A percentile compares a stretch with the other conserved stretches of the same genome.
phyloP scores from a whole-genome alignment of 306 rosid genomes.

The Glycyrrhiza uralensis region DNA sequence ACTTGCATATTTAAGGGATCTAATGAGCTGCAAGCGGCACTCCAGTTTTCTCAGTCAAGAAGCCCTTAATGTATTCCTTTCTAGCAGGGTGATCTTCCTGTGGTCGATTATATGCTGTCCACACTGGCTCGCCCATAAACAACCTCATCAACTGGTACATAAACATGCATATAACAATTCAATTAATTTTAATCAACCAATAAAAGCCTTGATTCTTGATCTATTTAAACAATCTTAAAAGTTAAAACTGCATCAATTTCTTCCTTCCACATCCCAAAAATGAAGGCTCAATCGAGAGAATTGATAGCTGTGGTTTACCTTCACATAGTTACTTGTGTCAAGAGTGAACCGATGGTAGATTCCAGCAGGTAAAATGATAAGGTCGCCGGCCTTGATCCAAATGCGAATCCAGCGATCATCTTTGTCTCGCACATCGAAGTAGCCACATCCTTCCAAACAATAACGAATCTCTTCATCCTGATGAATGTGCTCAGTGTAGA shows the following conservation, averaged over 20 bases:
- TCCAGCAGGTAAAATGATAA: constrained; percentile 93
- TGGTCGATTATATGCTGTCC: constrained; percentile 85
- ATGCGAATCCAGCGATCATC: constrained; percentile 83
- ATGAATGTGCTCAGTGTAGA: constrained; percentile 93
- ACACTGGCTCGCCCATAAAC: constrained; percentile 83
- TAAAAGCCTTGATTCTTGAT: background rate
- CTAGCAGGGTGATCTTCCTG: constrained; percentile 89
- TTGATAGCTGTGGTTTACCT: constrained; percentile 40
- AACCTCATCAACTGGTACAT: constrained; percentile 75
- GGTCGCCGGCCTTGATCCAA: constrained; percentile 84
- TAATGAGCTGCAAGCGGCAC: constrained; percentile 64
- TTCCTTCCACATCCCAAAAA: background rate
- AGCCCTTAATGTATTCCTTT: constrained; percentile 59
- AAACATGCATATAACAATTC: background rate
- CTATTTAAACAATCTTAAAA: background rate
- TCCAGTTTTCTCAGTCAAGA: constrained; percentile 52
- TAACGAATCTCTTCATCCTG: constrained; percentile 91
- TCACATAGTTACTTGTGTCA: constrained; percentile 65
- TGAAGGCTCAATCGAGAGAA: background rate
- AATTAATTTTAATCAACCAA: background rate
- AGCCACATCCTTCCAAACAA: constrained; percentile 83
- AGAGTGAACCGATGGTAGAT: constrained; percentile 91
- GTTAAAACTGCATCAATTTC: background rate
- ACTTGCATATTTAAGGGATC: background rate
- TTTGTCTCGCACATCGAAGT: constrained; percentile 82